phyloP scores from a whole-genome alignment of 768 basidiomycete genomes.

The Pleurotus djamor region DNA sequence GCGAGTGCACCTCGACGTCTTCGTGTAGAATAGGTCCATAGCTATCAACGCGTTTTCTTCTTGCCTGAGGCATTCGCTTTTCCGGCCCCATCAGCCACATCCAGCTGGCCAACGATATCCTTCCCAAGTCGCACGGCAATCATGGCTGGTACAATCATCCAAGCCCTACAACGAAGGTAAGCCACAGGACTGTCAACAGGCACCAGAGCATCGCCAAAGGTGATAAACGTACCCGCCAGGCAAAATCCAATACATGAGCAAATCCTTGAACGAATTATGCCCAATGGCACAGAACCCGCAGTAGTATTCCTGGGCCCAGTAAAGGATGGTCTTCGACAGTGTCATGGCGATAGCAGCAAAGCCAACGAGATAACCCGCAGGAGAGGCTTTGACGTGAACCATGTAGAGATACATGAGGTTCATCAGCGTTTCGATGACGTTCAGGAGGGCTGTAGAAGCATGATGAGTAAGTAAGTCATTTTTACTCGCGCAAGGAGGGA shows the following conservation, averaged over 20 bases:
- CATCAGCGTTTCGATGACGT: conserved; percentile 74
- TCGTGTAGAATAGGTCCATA: too few relatives aligned
- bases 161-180: conserved; percentile 27
- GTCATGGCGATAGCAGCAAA: conserved; percentile 78
- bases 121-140: conserved; percentile 59
- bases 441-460: conserved; percentile 59
- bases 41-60: not conserved
- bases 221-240: conserved; percentile 69
- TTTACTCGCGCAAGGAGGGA: not conserved
- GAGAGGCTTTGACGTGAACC: conserved; percentile 57
- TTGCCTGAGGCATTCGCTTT: conserved; percentile 14
- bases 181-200: conserved; percentile 27
- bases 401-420: conserved; percentile 78
- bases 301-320: conserved; percentile 77
- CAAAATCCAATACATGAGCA: conserved; percentile 65
- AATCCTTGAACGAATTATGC: conserved; percentile 57
- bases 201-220: not conserved
- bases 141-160: conserved; percentile 70
- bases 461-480: too few relatives aligned
- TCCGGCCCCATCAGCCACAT: conserved; percentile 16
- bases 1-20: too few relatives aligned
- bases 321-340: conserved; percentile 82
- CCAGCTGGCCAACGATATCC: conserved; percentile 53
- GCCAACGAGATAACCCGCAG: conserved; percentile 72
- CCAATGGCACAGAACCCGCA: conserved; percentile 72